Conservation (phyloP, 352 stramenopile genomes). For the Globisporangium orthogonon region DNA sequence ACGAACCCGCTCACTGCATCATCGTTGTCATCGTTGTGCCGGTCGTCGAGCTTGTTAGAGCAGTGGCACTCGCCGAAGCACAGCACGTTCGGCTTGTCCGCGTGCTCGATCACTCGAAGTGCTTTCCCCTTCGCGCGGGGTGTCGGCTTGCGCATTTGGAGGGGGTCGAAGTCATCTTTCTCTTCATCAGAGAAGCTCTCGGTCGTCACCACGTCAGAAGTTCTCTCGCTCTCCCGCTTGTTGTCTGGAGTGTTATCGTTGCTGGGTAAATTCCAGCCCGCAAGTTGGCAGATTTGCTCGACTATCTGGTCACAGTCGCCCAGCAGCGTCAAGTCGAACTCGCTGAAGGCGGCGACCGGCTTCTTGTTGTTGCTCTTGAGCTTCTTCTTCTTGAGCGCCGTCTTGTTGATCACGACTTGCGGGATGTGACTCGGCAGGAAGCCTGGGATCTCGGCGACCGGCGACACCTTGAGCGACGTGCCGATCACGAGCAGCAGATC, state of each 20-base stretch:
- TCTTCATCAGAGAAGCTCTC: slow-evolving; percentile 1
- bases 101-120: slow-evolving; percentile 21
- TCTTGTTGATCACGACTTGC: slow-evolving; percentile 89
- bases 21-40: slow-evolving; percentile 11
- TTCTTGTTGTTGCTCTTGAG: slow-evolving; percentile 36
- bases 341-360: neutral
- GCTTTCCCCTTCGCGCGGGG: slow-evolving; percentile 10
- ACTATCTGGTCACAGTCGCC: slow-evolving; percentile 79
- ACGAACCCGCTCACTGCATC: slow-evolving; percentile 9
- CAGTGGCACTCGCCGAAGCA: slow-evolving; percentile 34
- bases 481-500: slow-evolving; percentile 98
- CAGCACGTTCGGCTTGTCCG: slow-evolving; percentile 16
- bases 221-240: neutral
- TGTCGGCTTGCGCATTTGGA: neutral
- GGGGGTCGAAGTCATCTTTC: slow-evolving; percentile 5
- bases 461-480: slow-evolving; percentile 95
- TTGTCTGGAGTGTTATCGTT: too few relatives aligned
- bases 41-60: slow-evolving; percentile 10
- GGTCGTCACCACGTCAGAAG: slow-evolving; percentile 1
- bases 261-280: slow-evolving; percentile 34
- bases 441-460: slow-evolving; percentile 90
- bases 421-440: slow-evolving; percentile 76
- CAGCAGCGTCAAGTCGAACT: slow-evolving; percentile 79
- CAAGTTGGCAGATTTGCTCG: slow-evolving; percentile 51
- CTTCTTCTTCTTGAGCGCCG: slow-evolving; percentile 75